Percentiles rank a stretch among this genome's conserved stretches.
Conservation (phyloP, 2,329 filamentous ascomycete genomes). For the Ophiostoma sp. region DNA sequence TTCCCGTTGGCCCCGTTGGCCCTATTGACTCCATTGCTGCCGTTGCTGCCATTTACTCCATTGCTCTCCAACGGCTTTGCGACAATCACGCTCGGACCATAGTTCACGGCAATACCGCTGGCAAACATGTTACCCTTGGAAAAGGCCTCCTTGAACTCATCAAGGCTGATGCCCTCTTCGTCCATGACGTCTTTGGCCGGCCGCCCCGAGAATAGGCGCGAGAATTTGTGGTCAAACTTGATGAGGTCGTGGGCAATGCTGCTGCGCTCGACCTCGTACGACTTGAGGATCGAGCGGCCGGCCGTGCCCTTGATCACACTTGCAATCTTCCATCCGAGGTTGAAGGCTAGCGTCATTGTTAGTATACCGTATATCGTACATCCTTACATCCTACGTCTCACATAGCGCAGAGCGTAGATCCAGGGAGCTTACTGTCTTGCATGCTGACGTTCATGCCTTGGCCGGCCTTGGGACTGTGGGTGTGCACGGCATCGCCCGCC, state of each 20-base stretch:
- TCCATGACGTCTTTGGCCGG: slow-evolving; percentile 56
- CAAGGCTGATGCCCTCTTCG: slow-evolving; percentile 55
- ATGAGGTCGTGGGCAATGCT: slow-evolving; percentile 62
- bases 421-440: slow-evolving; percentile 41
- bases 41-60: slow-evolving; percentile 43
- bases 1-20: neutral
- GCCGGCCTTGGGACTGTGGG: slow-evolving; percentile 55
- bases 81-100: slow-evolving; percentile 51
- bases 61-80: neutral
- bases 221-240: slow-evolving; percentile 55
- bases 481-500: slow-evolving; percentile 60
- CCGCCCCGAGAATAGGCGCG: slow-evolving; percentile 50
- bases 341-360: slow-evolving; percentile 27
- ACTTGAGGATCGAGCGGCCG: slow-evolving; percentile 41
- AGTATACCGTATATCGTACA: too few species aligned
- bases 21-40: slow-evolving; percentile 30
- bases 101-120: slow-evolving; percentile 53
- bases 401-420: too few species aligned
- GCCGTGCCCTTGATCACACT: slow-evolving; percentile 42
- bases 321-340: slow-evolving; percentile 54
- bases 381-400: slow-evolving; percentile 31
- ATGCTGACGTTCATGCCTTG: slow-evolving; percentile 70
- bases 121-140: slow-evolving; percentile 45
- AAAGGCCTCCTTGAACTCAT: slow-evolving; percentile 52
- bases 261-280: slow-evolving; percentile 49